A percentile compares a stretch with the other conserved stretches of the same genome.
These are phyloP conservation scores for Fusarium falciforme DNA, from an alignment of 2,329 filamentous ascomycete species.

Conservation along the genomic window DNA sequence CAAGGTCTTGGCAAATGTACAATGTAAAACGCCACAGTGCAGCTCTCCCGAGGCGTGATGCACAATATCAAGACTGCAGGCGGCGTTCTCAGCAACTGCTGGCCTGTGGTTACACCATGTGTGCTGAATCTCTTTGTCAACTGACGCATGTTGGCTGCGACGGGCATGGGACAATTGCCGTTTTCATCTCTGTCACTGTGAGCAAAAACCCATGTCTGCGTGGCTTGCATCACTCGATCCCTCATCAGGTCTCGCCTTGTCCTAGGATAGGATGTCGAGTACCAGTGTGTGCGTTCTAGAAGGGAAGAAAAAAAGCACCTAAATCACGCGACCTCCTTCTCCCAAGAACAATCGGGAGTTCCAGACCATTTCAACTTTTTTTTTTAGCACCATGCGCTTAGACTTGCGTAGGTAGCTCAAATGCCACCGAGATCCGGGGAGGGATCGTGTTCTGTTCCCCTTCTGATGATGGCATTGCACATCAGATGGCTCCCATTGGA, in stretches of 20 bases:
- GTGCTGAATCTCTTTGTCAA: background rate
- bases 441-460: background rate
- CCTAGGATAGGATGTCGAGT: background rate
- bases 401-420: background rate
- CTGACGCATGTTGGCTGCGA: background rate
- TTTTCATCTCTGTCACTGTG: background rate
- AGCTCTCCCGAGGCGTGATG: background rate
- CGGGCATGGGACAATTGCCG: background rate
- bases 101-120: constrained; percentile 3
- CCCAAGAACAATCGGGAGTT: background rate
- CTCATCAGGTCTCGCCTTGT: background rate
- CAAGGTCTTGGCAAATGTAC: background rate
- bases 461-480: constrained; percentile 24
- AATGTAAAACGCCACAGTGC: background rate
- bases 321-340: constrained; percentile 29
- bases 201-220: background rate
- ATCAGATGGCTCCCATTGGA: constrained; percentile 3
- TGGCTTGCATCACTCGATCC: constrained; percentile 2
- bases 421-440: background rate
- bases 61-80: background rate
- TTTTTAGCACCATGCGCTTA: background rate
- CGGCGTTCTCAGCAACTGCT: background rate
- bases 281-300: background rate
- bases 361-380: background rate
- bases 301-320: background rate